Base-by-base conservation (phyloP, 2,329 filamentous ascomycete species). In the Verticillium longisporum region DNA sequence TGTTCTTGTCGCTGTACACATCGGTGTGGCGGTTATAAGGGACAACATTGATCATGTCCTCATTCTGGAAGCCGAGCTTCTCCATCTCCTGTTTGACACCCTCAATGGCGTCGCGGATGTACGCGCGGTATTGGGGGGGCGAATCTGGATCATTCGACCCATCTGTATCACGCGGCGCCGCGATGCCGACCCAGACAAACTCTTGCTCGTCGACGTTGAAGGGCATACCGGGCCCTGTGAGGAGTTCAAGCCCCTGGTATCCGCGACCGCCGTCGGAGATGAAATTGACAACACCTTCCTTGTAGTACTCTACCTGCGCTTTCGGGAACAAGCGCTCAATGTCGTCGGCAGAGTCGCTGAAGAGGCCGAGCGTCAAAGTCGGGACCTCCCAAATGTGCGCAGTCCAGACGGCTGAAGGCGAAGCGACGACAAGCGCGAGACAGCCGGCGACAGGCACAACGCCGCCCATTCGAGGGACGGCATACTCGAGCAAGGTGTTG, bases 351-450 rank as follows among this genome's bases (percentile, higher is more conserved):
- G 33, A 10, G 6, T 38, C 55, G 2, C 33, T 26, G 13, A n/a
- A 34, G 15, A 54, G 37, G n/a, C 59, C 60, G 15, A 38, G 18
- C 18, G 57, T 50, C 31, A 61, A 56, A 3, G 45, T 55, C 1
- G 65, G 64, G 4, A 64, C 45, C 33, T 66, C 62, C 65, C 64
- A 66, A 10, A 66, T 31, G 41, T 65, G 65, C 10, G 59, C 57
- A 6, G 61, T 62, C 55, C 59, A 66, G 45, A 65, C 60, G 21
- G 57, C 65, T 21, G 38, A 21, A 15, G 63, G 54, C 6, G 62
- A 64, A 2, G 56, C 58, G 2, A 65, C 57, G 37, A 65, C 21
- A 21, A 66, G 50, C 13, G 56, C 60, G 6, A 31, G 36, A 10
- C 65, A 66, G 45, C 65, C 65, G 58, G 58, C 64, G 13, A 66